Conservation (phyloP, 345 rosid species). For the Eutrema heterophyllum region DNA sequence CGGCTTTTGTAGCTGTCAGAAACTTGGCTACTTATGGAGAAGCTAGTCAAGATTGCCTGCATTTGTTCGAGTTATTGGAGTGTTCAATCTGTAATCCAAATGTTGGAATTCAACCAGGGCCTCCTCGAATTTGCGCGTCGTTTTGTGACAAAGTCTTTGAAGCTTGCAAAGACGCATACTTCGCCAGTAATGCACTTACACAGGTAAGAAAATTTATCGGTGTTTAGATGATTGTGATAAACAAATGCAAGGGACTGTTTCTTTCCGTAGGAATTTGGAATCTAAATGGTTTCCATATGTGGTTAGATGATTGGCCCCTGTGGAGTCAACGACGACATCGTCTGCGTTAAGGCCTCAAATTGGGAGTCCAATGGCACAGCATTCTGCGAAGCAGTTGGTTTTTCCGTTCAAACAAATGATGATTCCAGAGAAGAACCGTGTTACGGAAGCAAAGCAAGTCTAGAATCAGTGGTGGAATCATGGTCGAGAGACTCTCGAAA, state of each 20-base stretch:
- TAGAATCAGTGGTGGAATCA: slow-evolving; percentile 74
- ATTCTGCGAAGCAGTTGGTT: slow-evolving; percentile 81
- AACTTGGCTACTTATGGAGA: slow-evolving; percentile 81
- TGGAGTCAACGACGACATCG: slow-evolving; percentile 55
- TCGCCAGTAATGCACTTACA: slow-evolving; percentile 66
- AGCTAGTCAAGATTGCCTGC: slow-evolving; percentile 69
- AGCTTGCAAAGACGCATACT: slow-evolving; percentile 83
- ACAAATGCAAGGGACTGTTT: neutral
- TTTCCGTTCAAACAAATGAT: slow-evolving; percentile 44
- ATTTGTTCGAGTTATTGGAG: slow-evolving; percentile 83
- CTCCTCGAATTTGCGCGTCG: slow-evolving; percentile 71
- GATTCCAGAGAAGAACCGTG: slow-evolving; percentile 50
- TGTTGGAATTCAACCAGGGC: slow-evolving; percentile 80
- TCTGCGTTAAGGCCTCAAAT: slow-evolving; percentile 78
- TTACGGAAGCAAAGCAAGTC: slow-evolving; percentile 77
- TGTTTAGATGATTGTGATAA: neutral
- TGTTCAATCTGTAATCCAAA: slow-evolving; percentile 93
- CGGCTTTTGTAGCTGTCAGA: slow-evolving; percentile 73
- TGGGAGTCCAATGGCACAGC: slow-evolving; percentile 87
- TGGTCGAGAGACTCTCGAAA: slow-evolving; percentile 40
- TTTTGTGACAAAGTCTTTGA: slow-evolving; percentile 71
- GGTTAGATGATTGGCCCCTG: slow-evolving; percentile 47
- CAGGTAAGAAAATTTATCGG: slow-evolving; percentile 34
- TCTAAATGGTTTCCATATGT: neutral
- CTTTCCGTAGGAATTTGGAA: neutral